A percentile compares a stretch with the other conserved stretches of the same genome.
Conservation (phyloP, 2,329 filamentous ascomycete genomes). For the Scorias spongiosa region DNA sequence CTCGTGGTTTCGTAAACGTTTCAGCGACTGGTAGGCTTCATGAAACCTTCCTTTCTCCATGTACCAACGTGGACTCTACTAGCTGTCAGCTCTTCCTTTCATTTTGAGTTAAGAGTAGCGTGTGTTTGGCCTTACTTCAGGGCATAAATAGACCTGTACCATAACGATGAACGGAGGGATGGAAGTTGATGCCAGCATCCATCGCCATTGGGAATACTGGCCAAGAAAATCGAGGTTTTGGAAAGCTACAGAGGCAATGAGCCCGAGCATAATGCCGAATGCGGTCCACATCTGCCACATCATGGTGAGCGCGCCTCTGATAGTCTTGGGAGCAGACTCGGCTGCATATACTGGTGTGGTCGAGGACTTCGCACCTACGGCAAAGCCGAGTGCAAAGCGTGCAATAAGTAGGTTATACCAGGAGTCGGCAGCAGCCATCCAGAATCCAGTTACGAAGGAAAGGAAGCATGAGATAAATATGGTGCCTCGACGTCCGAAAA, state of each 20-base stretch:
- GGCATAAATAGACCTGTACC: constrained; percentile 25
- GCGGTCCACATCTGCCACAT: constrained; percentile 29
- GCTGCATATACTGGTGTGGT: constrained; percentile 30
- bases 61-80: constrained; percentile 16
- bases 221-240: constrained; percentile 11
- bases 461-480: constrained; percentile 66
- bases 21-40: constrained; percentile 22
- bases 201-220: constrained; percentile 13
- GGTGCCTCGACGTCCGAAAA: constrained; percentile 54
- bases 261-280: constrained; percentile 32
- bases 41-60: constrained; percentile 24
- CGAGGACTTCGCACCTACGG: constrained; percentile 28
- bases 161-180: constrained; percentile 19
- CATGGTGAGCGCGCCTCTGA: constrained; percentile 31
- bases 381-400: constrained; percentile 35
- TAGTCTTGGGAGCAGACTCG: constrained; percentile 22
- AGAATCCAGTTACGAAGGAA: constrained; percentile 42
- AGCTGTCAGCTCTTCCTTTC: neutral
- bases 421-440: constrained; percentile 50
- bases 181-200: constrained; percentile 25
- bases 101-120: neutral
- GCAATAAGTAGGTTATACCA: constrained; percentile 59
- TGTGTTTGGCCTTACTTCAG: constrained; percentile 17
- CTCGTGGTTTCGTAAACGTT: constrained; percentile 18
- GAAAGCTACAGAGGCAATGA: constrained; percentile 25